Conservation (phyloP, 2,329 filamentous ascomycete genomes). For the Scolecobasidium constrictum region DNA sequence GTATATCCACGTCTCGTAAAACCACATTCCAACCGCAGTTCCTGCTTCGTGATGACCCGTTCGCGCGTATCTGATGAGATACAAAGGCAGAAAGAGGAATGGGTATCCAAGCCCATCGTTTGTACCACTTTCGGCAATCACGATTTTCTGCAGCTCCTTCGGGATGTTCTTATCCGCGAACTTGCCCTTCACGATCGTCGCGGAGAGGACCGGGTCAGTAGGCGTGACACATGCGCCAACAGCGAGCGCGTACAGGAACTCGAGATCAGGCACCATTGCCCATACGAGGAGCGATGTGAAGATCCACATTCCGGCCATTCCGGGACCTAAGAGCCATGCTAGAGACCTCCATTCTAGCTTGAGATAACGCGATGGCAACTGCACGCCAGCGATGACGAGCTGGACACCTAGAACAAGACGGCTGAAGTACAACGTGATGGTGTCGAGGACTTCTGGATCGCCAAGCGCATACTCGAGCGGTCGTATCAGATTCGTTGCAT, state of each 20-base stretch:
- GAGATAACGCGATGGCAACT: constrained; percentile 48
- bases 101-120: constrained; percentile 55
- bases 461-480: constrained; percentile 61
- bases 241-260: constrained; percentile 39
- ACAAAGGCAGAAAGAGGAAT: constrained; percentile 48
- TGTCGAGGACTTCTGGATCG: constrained; percentile 47
- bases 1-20: constrained; percentile 50
- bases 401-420: constrained; percentile 56
- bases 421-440: constrained; percentile 73
- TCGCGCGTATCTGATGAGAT: constrained; percentile 45
- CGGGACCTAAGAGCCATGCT: constrained; percentile 43
- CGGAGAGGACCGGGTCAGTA: constrained; percentile 52
- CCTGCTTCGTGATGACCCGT: constrained; percentile 5
- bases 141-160: constrained; percentile 47
- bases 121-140: constrained; percentile 50
- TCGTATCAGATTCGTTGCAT: constrained; percentile 63
- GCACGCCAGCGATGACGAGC: constrained; percentile 52
- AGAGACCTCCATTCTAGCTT: constrained; percentile 41
- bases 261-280: constrained; percentile 43
- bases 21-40: constrained; percentile 72
- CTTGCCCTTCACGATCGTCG: constrained; percentile 51
- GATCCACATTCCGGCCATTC: constrained; percentile 55
- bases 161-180: constrained; percentile 53
- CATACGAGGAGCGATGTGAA: constrained; percentile 46
- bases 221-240: constrained; percentile 51